Evolutionary conservation across 352 stramenopile species (phyloP).

Genomic region (Globisporangium rhizosaccharum): DNA sequence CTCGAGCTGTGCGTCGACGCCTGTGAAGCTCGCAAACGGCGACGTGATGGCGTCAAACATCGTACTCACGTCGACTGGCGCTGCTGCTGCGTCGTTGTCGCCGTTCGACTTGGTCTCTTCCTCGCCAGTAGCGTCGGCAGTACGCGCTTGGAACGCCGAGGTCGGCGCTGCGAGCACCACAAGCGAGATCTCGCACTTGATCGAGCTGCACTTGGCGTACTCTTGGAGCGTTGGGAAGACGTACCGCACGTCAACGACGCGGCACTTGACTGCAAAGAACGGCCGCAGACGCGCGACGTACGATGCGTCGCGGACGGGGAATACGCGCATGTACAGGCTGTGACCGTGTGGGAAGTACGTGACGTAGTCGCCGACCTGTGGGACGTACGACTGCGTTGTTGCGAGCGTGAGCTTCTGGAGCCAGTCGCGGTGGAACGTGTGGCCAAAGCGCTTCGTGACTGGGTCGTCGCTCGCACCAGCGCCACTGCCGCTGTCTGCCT

Average conservation of each 20-base stretch:
- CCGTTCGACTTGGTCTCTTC: slow-evolving; percentile 43
- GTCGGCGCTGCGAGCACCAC: slow-evolving; percentile 55
- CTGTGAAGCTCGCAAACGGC: slow-evolving; percentile 58
- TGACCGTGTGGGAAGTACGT: slow-evolving; percentile 82
- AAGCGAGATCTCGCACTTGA: slow-evolving; percentile 67
- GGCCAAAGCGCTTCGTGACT: slow-evolving; percentile 56
- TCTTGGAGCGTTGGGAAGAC: slow-evolving; percentile 59
- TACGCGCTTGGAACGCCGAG: slow-evolving; percentile 17
- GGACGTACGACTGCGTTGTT: slow-evolving; percentile 64
- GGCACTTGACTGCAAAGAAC: slow-evolving; percentile 72
- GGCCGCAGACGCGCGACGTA: slow-evolving; percentile 47
- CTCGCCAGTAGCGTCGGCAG: neutral
- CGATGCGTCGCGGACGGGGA: slow-evolving; percentile 30
- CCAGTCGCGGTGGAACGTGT: slow-evolving; percentile 75
- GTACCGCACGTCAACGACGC: slow-evolving; percentile 71
- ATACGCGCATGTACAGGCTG: slow-evolving; percentile 34
- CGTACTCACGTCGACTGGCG: neutral
- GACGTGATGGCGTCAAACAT: slow-evolving; percentile 38
- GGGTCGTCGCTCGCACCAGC: slow-evolving; percentile 30
- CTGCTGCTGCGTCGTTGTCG: slow-evolving; percentile 20
- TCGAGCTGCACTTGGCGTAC: slow-evolving; percentile 48
- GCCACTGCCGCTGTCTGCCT: slow-evolving; percentile 19
- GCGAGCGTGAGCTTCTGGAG: slow-evolving; percentile 49
- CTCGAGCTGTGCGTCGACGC: slow-evolving; percentile 55
- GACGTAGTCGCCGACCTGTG: slow-evolving; percentile 76